A percentile compares a stretch with the other conserved stretches of the same genome.
Evolutionary conservation across 352 stramenopile genomes (phyloP).

Genomic region (Globisporangium nodosum): DNA sequence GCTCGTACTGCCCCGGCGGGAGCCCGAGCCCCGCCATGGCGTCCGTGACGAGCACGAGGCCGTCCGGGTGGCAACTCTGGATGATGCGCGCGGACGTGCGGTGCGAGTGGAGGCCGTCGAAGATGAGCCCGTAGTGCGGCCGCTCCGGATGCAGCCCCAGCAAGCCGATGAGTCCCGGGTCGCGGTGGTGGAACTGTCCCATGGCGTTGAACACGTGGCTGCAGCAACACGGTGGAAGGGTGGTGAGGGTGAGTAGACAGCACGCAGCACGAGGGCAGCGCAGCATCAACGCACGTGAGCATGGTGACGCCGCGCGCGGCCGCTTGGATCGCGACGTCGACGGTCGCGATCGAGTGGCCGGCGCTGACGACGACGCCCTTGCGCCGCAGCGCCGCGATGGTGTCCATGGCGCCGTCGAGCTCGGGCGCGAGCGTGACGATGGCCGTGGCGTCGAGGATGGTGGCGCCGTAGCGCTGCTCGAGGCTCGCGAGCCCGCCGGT

Average conservation of each 20-base stretch:
- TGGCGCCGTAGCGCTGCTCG: slow-evolving; percentile 39
- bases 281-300: slow-evolving; percentile 48
- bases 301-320: slow-evolving; percentile 63
- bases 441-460: slow-evolving; percentile 40
- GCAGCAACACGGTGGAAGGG: background rate
- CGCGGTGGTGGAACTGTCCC: slow-evolving; percentile 87
- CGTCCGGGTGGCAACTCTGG: slow-evolving; percentile 66
- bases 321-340: slow-evolving; percentile 66
- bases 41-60: slow-evolving; percentile 81
- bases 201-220: slow-evolving; percentile 92
- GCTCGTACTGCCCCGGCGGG: slow-evolving; percentile 53
- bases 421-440: slow-evolving; percentile 89
- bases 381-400: slow-evolving; percentile 8
- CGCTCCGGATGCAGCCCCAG: slow-evolving; percentile 44
- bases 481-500: slow-evolving; percentile 38
- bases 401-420: slow-evolving; percentile 50
- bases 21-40: slow-evolving; percentile 84
- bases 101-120: slow-evolving; percentile 86
- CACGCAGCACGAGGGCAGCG: background rate
- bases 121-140: slow-evolving; percentile 81
- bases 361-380: slow-evolving; percentile 53
- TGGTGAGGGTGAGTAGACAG: background rate
- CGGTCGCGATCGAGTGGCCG: slow-evolving; percentile 70
- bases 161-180: slow-evolving; percentile 86
- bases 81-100: slow-evolving; percentile 76